Base-by-base conservation (phyloP, 345 rosid genomes). In the Camelina sativa region DNA sequence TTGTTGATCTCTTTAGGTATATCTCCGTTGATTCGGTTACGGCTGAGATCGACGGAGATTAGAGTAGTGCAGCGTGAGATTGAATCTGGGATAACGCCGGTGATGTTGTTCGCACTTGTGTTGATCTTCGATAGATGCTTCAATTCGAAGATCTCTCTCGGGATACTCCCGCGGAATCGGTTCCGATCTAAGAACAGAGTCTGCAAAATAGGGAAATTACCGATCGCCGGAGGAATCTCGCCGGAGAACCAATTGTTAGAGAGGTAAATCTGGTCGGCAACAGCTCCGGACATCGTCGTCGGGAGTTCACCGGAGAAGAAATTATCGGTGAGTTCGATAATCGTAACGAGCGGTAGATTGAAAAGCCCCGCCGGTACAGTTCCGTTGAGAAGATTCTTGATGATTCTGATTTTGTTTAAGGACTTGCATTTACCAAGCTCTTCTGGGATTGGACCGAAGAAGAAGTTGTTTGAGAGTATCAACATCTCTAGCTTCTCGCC, bases 301-400 rank as follows among this genome's bases (percentile, higher is more conserved):
- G 98, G 97, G 11, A 94, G 85, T 41, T 87, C 90, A 1, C 97
- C 97, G 7, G 97, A 83, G 66, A 94, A 83, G 63, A 73, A 75
- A 53, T 94, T 94, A 37, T 88, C 87, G 28, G 69, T 69, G 8
- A 90, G 65, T 78, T 94, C 98, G 4, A 87, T 53, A 25, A 88
- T 63, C 6, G 58, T 76, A 11, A 79, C 69, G 22, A 6, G 0
- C 0, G 98, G 97, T 40, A 89, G 17, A 38, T 60, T 85, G 69
- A 94, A 88, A 4, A 94, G 53, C 1, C 98, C 98, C 4, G 83
- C 74, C 8, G 98, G 98, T 50, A 94, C 75, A 11, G 83, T 80
- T 1, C 95, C 98, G 9, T 76, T 75, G 23, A 94, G 86, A 7
- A 64, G 65, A 77, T 94, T 94, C 60, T 74, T 81, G 48, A 52